Conservation (phyloP, 2,329 filamentous ascomycete genomes). For the Ascosphaera apis region DNA sequence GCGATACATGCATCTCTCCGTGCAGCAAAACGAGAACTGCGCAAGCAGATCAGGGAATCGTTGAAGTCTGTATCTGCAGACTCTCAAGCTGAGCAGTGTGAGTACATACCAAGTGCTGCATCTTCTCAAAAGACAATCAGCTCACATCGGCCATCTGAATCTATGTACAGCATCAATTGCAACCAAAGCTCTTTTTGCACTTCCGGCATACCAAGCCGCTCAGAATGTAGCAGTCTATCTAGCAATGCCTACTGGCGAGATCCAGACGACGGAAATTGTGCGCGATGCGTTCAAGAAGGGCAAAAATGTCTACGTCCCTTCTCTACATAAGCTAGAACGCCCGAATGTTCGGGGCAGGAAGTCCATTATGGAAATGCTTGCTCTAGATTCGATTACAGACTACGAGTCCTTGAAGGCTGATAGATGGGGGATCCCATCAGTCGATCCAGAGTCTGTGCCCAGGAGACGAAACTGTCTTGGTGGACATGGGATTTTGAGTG, state of each 20-base stretch:
- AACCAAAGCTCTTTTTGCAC: constrained; percentile 38
- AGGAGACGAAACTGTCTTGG: constrained; percentile 52
- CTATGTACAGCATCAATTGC: constrained; percentile 35
- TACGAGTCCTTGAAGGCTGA: constrained; percentile 57
- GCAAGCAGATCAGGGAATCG: constrained; percentile 43
- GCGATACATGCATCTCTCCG: constrained; percentile 32
- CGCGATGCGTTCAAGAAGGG: constrained; percentile 51
- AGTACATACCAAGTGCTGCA: constrained; percentile 10
- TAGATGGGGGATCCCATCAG: constrained; percentile 85
- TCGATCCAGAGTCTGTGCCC: constrained; percentile 40
- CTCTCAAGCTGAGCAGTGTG: constrained; percentile 47
- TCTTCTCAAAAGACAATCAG: background rate
- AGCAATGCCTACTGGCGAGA: constrained; percentile 73
- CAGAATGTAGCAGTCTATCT: constrained; percentile 64
- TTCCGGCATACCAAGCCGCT: constrained; percentile 55
- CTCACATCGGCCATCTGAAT: background rate
- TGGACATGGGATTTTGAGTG: constrained; percentile 25
- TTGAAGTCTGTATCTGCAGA: constrained; percentile 40
- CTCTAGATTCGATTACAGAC: constrained; percentile 47
- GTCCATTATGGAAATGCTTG: constrained; percentile 91
- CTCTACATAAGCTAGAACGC: constrained; percentile 41
- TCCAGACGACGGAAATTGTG: constrained; percentile 65
- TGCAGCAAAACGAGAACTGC: constrained; percentile 53
- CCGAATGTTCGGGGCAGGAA: constrained; percentile 22
- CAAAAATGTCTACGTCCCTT: constrained; percentile 81